Base-by-base conservation (phyloP, 2,329 filamentous ascomycete species). In the Aspergillus latus region DNA sequence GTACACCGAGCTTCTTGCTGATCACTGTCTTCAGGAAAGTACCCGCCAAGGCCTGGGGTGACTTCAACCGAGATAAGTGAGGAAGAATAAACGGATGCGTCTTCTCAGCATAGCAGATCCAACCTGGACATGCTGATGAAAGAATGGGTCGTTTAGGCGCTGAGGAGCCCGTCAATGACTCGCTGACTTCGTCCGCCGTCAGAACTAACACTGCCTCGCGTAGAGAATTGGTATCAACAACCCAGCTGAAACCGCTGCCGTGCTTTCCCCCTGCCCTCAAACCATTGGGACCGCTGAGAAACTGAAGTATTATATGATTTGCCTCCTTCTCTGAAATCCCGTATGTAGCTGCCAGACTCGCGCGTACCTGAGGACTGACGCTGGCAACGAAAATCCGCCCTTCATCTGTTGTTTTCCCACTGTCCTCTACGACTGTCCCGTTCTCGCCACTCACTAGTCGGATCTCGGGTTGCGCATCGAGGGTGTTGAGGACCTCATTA, bases 71-170 rank as follows among this genome's bases (percentile, higher is more conserved):
- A 56, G 92, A 97, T 52, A 99, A 81, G 72, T 99, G 92, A 29
- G 92, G 91, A 49, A 99, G 82, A 54, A 97, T 86, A 68, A 97
- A 88, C 1, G 94, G 92, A 68, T 99, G 94, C 54, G 93, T 97
- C 77, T 99, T 97, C 73, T 99, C 94, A 28, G 93, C 93, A 69
- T 99, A 99, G 76, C 94, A 99, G 54, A 99, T 93, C 92, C 95
- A 99, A 6, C 94, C 94, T 0, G 94, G 94, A 72, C 94, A 99
- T 16, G 91, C 91, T 3, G 92, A 92, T 7, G 92, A 91, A 43
- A 99, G 81, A 28, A 80, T 72, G 21, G 77, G 78, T 26, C 68
- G 70, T 52, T 75, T 74, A 2, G 76, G 30, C 47, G 57, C 54
- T 11, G 59, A 52, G 15, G 59, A 39, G n/a, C 45, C 39, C 6